These are phyloP conservation scores for Prototheca cutis DNA, from an alignment of 163 green algal species.

Conservation along the genomic window DNA sequence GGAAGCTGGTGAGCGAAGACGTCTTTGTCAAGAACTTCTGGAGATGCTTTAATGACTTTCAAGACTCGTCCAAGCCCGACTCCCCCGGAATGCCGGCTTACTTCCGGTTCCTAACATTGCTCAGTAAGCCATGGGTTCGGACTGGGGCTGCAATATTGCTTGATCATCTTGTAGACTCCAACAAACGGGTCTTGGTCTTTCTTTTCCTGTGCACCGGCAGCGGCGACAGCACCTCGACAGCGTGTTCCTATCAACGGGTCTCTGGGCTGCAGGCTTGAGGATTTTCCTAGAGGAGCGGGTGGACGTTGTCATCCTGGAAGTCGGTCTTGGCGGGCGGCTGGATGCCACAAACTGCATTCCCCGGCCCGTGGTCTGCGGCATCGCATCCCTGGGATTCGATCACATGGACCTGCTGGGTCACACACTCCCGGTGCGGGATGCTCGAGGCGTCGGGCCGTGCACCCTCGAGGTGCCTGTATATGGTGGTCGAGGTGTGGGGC, in stretches of 20 bases:
- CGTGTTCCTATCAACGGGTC: too few species aligned
- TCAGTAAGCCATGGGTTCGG: too few species aligned
- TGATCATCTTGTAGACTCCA: too few species aligned
- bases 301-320: slow-evolving; percentile 79
- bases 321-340: slow-evolving; percentile 91
- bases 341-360: slow-evolving; percentile 90
- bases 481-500: background rate
- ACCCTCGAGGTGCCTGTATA: too few species aligned
- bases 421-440: slow-evolving; percentile 60
- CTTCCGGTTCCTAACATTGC: slow-evolving; percentile 91
- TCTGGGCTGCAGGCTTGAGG: slow-evolving; percentile 36
- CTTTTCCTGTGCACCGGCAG: too few species aligned
- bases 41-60: slow-evolving; percentile 50
- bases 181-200: too few species aligned
- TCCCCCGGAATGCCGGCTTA: slow-evolving; percentile 79
- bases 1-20: slow-evolving; percentile 43
- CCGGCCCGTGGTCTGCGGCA: slow-evolving; percentile 57
- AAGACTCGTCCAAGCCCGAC: slow-evolving; percentile 28
- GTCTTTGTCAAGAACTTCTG: slow-evolving; percentile 71
- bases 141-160: too few species aligned
- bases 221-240: too few species aligned
- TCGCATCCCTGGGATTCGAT: slow-evolving; percentile 88
- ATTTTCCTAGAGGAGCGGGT: slow-evolving; percentile 53
- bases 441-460: too few species aligned
- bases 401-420: slow-evolving; percentile 92